Conservation (phyloP, 768 basidiomycete species). For the Paxillus involutus region DNA sequence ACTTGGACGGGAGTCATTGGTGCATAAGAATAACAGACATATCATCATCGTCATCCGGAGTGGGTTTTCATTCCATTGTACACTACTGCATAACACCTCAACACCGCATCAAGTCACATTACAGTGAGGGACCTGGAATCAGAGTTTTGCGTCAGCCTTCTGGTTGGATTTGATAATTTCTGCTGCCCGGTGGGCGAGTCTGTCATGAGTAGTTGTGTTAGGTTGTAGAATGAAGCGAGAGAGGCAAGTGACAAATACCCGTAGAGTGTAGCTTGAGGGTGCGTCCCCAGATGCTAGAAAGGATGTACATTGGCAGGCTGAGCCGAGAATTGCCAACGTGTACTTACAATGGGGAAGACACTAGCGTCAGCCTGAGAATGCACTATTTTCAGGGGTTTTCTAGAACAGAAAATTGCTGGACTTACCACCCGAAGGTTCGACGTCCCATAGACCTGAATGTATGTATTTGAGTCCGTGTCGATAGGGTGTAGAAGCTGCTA, state of each 20-base stretch:
- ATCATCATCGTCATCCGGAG: not conserved
- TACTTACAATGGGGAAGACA: constrained; percentile 16
- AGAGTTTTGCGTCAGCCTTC: not conserved
- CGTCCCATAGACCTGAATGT: constrained; percentile 15
- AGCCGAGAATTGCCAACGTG: too few relatives aligned
- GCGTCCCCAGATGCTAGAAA: constrained; percentile 15
- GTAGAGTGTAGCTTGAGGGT: constrained; percentile 21
- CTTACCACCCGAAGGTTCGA: constrained; percentile 12
- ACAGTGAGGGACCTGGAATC: not conserved
- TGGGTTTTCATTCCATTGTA: not conserved
- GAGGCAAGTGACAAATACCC: constrained; percentile 1
- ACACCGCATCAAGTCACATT: not conserved
- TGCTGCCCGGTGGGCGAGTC: constrained; percentile 9
- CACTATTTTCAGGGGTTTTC: not conserved
- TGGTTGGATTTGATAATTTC: constrained; percentile 1
- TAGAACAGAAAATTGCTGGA: not conserved
- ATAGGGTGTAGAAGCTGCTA: not conserved
- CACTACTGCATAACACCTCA: not conserved
- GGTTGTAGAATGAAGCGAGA: not conserved
- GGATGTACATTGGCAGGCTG: not conserved
- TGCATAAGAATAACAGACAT: constrained; percentile 6
- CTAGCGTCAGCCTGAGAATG: constrained; percentile 15
- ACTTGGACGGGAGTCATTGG: constrained; percentile 66
- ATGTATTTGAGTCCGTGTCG: not conserved
- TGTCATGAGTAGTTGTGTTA: not conserved